Evolutionary conservation across 352 stramenopile species (phyloP), one percentile per base, ranked within the genome.

Genomic region (Globisporangium parvum): DNA sequence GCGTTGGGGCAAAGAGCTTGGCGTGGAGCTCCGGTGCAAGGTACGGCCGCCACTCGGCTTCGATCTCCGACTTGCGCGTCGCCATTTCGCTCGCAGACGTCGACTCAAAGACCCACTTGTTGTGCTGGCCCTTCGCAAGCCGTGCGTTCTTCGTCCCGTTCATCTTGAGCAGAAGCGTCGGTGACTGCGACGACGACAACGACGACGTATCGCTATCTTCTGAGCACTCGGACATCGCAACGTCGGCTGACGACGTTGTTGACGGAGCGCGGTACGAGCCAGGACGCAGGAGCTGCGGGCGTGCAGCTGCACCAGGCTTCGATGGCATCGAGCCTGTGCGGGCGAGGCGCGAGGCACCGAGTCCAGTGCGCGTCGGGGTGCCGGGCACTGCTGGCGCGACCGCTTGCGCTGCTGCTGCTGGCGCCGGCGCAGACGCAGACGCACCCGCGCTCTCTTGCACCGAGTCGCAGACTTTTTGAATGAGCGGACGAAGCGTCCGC

Each of bases 21-120:
- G 75, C 68, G 31, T 89, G 75, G 21, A 95, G 73, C 31, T 86
- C 82, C 0, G 71, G 55, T 3, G 75, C 78, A 24, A 93, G 53
- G 53, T 76, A 93, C 1, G 78, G 72, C 11, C 81, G 75, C 85
- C 85, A 95, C 53, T 95, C 85, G 1, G 60, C 63, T 44, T 95
- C 77, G 3, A 95, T 66, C 58, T 95, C 83, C 37, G 57, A 61
- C 66, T 92, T 91, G 21, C 85, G 77, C 6, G 53, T 55, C 41
- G 64, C 77, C 63, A 92, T 87, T 47, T 95, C 83, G 53, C 63
- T 81, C 10, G 71, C 53, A 0, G 80, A 88, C 17, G 78, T 87
- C 8, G 76, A 53, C 28, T 95, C 83, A 48, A 95, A 92, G 50
- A 93, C 71, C 85, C 85, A 95, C 60, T 85, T 88, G 65, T 89